phyloP scores from a whole-genome alignment of 2,329 filamentous ascomycete genomes.

The Fusarium algeriense region DNA sequence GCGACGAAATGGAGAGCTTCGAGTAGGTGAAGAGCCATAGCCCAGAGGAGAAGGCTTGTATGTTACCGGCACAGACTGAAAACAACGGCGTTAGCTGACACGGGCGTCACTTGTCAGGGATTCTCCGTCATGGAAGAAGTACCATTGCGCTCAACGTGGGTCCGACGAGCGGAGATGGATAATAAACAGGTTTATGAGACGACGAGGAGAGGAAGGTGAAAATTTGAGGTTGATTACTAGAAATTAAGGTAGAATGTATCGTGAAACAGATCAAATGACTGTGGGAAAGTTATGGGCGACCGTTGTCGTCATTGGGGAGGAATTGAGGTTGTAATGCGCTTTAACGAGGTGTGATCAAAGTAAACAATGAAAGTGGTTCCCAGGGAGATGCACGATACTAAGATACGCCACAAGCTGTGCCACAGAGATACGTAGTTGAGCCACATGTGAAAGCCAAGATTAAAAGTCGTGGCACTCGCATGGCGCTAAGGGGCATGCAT shows the following conservation, averaged over 20 bases:
- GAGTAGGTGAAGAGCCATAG: conserved; percentile 72
- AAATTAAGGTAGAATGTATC: neutral
- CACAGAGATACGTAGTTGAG: neutral
- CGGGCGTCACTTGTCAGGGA: conserved; percentile 40
- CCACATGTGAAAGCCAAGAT: conserved; percentile 34
- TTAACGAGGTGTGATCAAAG: conserved; percentile 33
- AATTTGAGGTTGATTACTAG: conserved; percentile 15
- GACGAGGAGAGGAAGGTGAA: conserved; percentile 9
- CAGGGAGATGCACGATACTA: conserved; percentile 40
- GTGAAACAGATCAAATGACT: conserved; percentile 6
- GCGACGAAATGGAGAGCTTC: conserved; percentile 74
- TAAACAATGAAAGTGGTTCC: conserved; percentile 46
- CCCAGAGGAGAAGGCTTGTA: conserved; percentile 80
- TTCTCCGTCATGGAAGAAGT: conserved; percentile 44
- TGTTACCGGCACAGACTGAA: conserved; percentile 65
- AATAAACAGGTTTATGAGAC: conserved; percentile 36
- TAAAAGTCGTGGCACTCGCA: conserved; percentile 39
- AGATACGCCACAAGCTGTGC: conserved; percentile 9
- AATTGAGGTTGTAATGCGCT: conserved; percentile 33
- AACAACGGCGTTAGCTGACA: conserved; percentile 47
- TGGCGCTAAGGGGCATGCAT: conserved; percentile 35
- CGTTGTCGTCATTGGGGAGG: conserved; percentile 36
- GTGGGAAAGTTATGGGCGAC: conserved; percentile 24
- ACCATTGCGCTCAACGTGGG: conserved; percentile 52
- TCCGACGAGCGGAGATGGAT: conserved; percentile 40